These are phyloP conservation scores for Colletotrichum acutatum DNA, from an alignment of 2,329 filamentous ascomycete genomes.

Conservation along the genomic window DNA sequence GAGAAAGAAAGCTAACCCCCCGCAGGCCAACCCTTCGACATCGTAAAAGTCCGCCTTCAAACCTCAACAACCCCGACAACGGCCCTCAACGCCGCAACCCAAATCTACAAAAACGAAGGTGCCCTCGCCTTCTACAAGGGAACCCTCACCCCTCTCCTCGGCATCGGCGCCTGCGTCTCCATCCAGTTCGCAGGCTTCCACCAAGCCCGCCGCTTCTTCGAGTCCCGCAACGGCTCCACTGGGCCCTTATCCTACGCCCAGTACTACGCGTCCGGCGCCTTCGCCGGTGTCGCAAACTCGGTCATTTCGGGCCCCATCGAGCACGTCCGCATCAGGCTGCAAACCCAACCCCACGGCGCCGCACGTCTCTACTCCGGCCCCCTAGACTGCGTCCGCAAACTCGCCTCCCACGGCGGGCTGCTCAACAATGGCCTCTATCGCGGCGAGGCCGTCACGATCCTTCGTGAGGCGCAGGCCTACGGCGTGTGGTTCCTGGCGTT, in stretches of 20 bases:
- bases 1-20: slow-evolving; percentile 11
- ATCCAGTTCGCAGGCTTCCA: slow-evolving; percentile 99
- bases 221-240: slow-evolving; percentile 76
- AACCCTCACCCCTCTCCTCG: slow-evolving; percentile 91
- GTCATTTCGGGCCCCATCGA: slow-evolving; percentile 92
- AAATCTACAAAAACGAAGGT: slow-evolving; percentile 90
- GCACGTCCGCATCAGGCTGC: slow-evolving; percentile 94
- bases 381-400: slow-evolving; percentile 88
- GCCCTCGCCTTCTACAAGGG: slow-evolving; percentile 97
- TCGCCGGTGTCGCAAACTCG: slow-evolving; percentile 91
- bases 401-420: slow-evolving; percentile 75
- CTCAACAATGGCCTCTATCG: slow-evolving; percentile 80
- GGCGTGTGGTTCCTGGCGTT: slow-evolving; percentile 95
- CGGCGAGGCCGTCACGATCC: slow-evolving; percentile 84
- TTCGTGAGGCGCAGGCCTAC: slow-evolving; percentile 94
- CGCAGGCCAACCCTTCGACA: slow-evolving; percentile 82
- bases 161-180: slow-evolving; percentile 97
- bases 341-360: slow-evolving; percentile 93
- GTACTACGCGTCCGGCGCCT: slow-evolving; percentile 91
- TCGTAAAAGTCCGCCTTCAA: slow-evolving; percentile 96
- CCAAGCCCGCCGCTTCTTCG: slow-evolving; percentile 86
- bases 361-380: slow-evolving; percentile 84
- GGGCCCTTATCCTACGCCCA: slow-evolving; percentile 78
- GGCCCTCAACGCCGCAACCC: slow-evolving; percentile 81
- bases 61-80: slow-evolving; percentile 84